Base-by-base conservation (phyloP, 495 filamentous ascomycete genomes). In the Penicillium macrosclerotiorum region DNA sequence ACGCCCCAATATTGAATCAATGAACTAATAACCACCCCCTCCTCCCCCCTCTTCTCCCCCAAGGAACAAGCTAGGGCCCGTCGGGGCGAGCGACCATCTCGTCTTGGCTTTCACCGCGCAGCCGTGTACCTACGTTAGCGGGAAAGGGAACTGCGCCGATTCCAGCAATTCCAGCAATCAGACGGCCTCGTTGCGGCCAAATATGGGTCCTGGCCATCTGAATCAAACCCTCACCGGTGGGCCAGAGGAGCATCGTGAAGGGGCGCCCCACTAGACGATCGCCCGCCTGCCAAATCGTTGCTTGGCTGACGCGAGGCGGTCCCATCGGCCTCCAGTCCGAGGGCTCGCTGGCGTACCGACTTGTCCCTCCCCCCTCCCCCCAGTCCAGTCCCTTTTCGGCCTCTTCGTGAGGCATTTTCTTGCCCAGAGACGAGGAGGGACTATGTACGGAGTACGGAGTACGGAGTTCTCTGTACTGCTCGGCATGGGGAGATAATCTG, bases 61-160 rank as follows among this genome's bases (percentile, higher is more conserved):
- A n/a, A n/a, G n/a, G n/a, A n/a, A n/a, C n/a, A n/a, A n/a, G n/a
- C 39, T 38, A 32, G 31, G 18, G 8, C 8, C 27, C n/a, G n/a
- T n/a, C n/a, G n/a, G n/a, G n/a, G n/a, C n/a, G n/a, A n/a, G 22
- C 17, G 24, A 27, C 52, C 34, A 47, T 42, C 37, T 27, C 22
- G n/a, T 51, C 57, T 63, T 57, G 56, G 56, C 57, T 55, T 41
- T 42, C 45, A 42, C 51, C 45, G 30, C 44, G 48, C 43, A 54
- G 47, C 45, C 44, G 56, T 57, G 59, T 63, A 60, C 59, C 59
- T 63, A 60, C 59, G 54, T 54, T 63, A 63, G 59, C 40, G 48
- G 41, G 41, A 55, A 45, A 25, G 32, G 24, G 36, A 33, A 20
- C 18, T 29, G 19, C 32, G 37, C 18, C 30, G 20, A 39, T 41